Evolutionary conservation across 176 grass and related monocot genomes (phyloP), one percentile per base, ranked within the genome.

Genomic region (Poa pratensis): DNA sequence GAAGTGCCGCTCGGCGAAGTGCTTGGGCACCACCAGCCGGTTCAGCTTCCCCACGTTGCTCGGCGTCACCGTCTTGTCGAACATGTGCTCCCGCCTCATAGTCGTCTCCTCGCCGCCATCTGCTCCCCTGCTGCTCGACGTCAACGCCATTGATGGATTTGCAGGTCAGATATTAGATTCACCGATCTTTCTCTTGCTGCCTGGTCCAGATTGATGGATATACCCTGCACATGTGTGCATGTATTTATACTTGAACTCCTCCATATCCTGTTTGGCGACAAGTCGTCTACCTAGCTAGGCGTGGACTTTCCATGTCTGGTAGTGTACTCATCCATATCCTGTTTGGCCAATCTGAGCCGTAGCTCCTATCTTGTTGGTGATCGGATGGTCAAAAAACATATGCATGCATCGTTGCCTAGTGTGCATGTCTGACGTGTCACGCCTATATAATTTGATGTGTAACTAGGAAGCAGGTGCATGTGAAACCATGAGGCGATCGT

Each of bases 11-110:
- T 94, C 89, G 4, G 92, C 89, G 62, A 88, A 79, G 17, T 91
- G 92, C 82, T 94, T 91, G 0, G 92, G 92, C 45, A 94, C 88
- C 50, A 94, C 92, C 32, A 99, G 88, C 76, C 96, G 86, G 86
- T 99, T 99, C 35, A 99, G 90, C 87, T 99, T 99, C 3, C 96
- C 96, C 12, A 99, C 96, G 84, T 99, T 94, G 88, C 96, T 99
- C 8, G 96, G 96, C 57, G 96, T 99, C 12, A 96, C 96, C 14
- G 94, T 90, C 87, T 99, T 99, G 89, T 99, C 96, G 39, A 99
- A 99, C 93, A 99, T 94, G 88, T 96, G 96, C 85, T 99, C 96
- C 84, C 46, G 15, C 46, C 8, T 17, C 23, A 19, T n/a, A n/a
- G n/a, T 9, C 53, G 7, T 55, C 18, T 2, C 19, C 18, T 17